phyloP scores from a whole-genome alignment of 192 early-diverging fungal species.

The Coemansia sp. region DNA sequence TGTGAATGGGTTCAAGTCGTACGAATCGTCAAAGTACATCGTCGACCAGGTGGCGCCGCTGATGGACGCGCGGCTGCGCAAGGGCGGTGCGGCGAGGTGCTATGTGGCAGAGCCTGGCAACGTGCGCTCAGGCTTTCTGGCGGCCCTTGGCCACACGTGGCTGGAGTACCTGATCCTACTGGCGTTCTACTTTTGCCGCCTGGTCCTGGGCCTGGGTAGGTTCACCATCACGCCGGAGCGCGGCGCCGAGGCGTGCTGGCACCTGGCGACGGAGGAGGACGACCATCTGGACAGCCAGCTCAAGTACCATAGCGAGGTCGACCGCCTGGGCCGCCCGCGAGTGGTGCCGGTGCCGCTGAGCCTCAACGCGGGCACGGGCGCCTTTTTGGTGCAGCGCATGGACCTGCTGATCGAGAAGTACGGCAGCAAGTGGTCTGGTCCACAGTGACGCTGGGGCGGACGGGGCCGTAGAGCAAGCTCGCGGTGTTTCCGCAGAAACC shows the following conservation, averaged over 20 bases:
- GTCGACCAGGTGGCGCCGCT: constrained; percentile 38
- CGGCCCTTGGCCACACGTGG: constrained; percentile 12
- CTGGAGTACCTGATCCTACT: constrained; percentile 15
- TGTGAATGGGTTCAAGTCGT: constrained; percentile 32
- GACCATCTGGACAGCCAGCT: constrained; percentile 15
- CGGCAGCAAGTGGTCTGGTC: no score
- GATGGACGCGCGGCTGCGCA: constrained; percentile 18
- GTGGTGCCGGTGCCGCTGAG: constrained; percentile 14
- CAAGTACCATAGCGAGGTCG: constrained; percentile 37
- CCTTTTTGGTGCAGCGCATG: constrained; percentile 17
- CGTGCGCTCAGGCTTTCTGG: constrained; percentile 31
- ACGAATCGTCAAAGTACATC: constrained; percentile 53
- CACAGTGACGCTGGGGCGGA: no score
- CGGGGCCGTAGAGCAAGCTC: no score
- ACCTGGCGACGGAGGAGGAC: constrained; percentile 9
- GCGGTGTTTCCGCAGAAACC: no score
- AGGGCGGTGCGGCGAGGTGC: constrained; percentile 12
- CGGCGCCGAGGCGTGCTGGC: constrained; percentile 11
- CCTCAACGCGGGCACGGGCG: background rate
- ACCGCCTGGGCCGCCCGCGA: constrained; percentile 14
- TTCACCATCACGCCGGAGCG: constrained; percentile 34
- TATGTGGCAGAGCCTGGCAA: constrained; percentile 48
- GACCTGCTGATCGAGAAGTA: constrained; percentile 28
- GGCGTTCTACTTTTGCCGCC: constrained; percentile 28
- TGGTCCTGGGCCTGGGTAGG: constrained; percentile 9